A percentile compares a stretch with the other conserved stretches of the same genome.
phyloP scores from a whole-genome alignment of 176 grass and related monocot species.

The Neostapfia colusana region DNA sequence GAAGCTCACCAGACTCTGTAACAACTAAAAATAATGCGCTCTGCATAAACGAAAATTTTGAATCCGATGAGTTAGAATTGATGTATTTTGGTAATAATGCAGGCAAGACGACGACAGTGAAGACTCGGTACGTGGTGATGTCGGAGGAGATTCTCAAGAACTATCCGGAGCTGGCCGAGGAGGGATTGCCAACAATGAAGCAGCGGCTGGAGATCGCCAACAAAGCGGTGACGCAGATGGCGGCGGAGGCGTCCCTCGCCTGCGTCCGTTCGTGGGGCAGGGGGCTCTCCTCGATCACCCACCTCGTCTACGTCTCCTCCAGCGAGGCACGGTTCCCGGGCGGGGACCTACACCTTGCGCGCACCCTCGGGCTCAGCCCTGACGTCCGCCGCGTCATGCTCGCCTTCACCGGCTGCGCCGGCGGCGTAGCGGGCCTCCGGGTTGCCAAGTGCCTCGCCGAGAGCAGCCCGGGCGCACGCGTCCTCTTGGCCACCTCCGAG shows the following conservation, averaged over 20 bases:
- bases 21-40: background rate
- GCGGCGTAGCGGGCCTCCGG: conserved; percentile 74
- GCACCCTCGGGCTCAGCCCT: conserved; percentile 55
- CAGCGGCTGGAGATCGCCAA: conserved; percentile 78
- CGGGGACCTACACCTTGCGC: conserved; percentile 74
- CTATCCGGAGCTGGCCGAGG: conserved; percentile 64
- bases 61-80: background rate
- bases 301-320: conserved; percentile 82
- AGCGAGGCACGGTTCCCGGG: conserved; percentile 72
- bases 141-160: conserved; percentile 72
- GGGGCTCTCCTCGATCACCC: conserved; percentile 50
- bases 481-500: conserved; percentile 78
- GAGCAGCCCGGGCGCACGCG: conserved; percentile 48
- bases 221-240: conserved; percentile 74
- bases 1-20: conserved; percentile 73
- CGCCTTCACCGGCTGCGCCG: conserved; percentile 69
- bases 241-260: conserved; percentile 44
- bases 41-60: background rate
- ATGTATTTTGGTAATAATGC: background rate
- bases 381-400: conserved; percentile 81
- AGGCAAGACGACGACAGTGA: conserved; percentile 82
- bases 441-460: conserved; percentile 79
- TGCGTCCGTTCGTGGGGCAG: conserved; percentile 58
- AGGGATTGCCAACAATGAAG: conserved; percentile 56
- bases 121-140: conserved; percentile 78